A percentile compares a stretch with the other conserved stretches of the same genome.
Evolutionary conservation across 202 grass and related monocot species (phyloP).

Genomic region (Brachypodium distachyon): DNA sequence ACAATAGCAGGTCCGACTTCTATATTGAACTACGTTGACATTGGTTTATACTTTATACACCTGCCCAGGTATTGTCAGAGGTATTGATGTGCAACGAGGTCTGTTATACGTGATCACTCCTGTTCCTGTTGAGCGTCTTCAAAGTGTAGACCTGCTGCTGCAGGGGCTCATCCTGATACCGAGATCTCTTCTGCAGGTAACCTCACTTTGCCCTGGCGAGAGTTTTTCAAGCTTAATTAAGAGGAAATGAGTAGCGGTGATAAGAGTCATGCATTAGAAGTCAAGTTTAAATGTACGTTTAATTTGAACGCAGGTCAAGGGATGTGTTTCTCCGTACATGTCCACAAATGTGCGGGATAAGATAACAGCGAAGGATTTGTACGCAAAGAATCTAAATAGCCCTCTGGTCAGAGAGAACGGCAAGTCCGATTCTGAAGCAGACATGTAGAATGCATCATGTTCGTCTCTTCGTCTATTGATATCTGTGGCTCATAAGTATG

Average conservation of each 20-base stretch:
- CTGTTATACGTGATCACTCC: conserved; percentile 81
- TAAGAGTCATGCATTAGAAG: neutral
- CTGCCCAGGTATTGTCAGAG: conserved; percentile 75
- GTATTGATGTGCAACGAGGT: conserved; percentile 48
- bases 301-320: conserved; percentile 58
- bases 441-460: neutral
- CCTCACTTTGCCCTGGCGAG: neutral
- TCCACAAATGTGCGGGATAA: conserved; percentile 73
- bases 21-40: neutral
- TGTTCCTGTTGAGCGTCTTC: conserved; percentile 48
- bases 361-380: conserved; percentile 47
- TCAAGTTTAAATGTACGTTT: too few relatives aligned
- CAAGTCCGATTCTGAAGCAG: neutral
- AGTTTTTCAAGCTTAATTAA: neutral
- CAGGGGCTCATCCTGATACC: conserved; percentile 91
- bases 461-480: neutral
- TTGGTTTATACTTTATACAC: neutral
- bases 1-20: neutral
- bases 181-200: conserved; percentile 63
- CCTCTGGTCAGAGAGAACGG: neutral
- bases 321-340: conserved; percentile 85
- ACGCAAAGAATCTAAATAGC: neutral
- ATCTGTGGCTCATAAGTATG: neutral
- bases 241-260: neutral
- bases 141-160: conserved; percentile 70